Evolutionary conservation across 495 filamentous ascomycete species (phyloP), one percentile per base, ranked within the genome.

Genomic region (Penicillium canescens): DNA sequence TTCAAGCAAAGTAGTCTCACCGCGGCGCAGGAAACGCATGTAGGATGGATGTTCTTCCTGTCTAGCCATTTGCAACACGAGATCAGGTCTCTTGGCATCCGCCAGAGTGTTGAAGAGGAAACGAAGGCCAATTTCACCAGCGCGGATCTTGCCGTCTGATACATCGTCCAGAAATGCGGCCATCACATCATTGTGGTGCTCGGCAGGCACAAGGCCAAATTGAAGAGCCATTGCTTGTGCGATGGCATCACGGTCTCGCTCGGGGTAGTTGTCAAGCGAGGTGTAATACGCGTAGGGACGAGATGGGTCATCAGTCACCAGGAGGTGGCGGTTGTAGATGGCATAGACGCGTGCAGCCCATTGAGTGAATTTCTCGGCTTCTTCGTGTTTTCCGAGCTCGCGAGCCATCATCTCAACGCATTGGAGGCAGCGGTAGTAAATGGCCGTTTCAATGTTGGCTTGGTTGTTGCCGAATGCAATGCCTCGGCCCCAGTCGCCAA

Each of bases 391-490:
- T 8, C 57, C 61, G 3, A 68, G 62, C 40, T 68, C 62, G 1
- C 50, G 34, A 2, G 65, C 62, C 61, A 68, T 68, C 46, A 63
- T 60, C 33, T 59, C 65, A 14, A 65, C 56, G 34, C 56, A 59
- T 33, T 54, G 46, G 12, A 68, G 59, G 45, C 65, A 68, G 9
- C 59, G 62, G 36, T 65, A 65, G 52, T 68, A 68, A 24, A 68
- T 56, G 10, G 65, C 65, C 6, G 65, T 68, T 50, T 68, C 65
- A 16, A 68, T 68, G 28, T 68, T 68, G 21, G 59, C 65, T 42
- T 68, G 65, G 39, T 68, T 60, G 36, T 68, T 68, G 5, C 65
- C 65, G 21, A 65, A 65, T 36, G 65, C 65, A 41, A 68, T 68
- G 12, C 60, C 62, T 6, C 62, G 55, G 6, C 65, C 65, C 65